Base-by-base conservation (phyloP, 768 basidiomycete genomes). In the Tulasnella sp. region DNA sequence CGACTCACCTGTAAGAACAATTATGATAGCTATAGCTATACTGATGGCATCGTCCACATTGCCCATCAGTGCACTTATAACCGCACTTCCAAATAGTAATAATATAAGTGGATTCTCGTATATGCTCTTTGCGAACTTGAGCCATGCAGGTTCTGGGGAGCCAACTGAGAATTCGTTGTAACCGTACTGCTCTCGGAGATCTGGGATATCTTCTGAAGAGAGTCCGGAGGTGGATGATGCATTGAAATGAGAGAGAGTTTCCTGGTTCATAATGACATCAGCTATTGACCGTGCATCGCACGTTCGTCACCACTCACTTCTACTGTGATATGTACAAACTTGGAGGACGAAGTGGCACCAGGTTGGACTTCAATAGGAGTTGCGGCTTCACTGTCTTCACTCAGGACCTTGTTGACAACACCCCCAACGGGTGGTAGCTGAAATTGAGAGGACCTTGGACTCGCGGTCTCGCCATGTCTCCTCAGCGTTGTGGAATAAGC, bases 141-240 rank as follows among this genome's bases (percentile, higher is more conserved):
- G 66, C 33, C 81, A 66, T 6, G 81, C 64, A 1, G 86, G 82
- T 60, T 93, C 90, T 2, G 88, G 79, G 0, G 83, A 69, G 0
- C 76, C 74, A 9, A 95, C 86, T 0, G 85, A 78, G 63, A 96
- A 95, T 66, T 96, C 92, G 68, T 96, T 96, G 64, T 87, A 91
- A 2, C 90, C 89, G 57, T 89, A 77, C 2, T 67, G 69, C 27
- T 72, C 72, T 27, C 79, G 77, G 19, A 92, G 70, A 25, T 69
- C 66, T 1, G 77, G 69, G 33, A 92, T 73, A 46, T 78, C 73
- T 13, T 76, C 66, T 25, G 72, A 68, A 0, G 81, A 64, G 4
- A 93, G 69, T n/a, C 90, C 90, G 40, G 66, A 62, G 0, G 70
- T 67, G 7, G 70, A 61, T 2, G 82, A 78, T 1, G 84, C 80